Conservation (phyloP, 371 early-diverging fungal genomes). For the Smittium mucronatum region DNA sequence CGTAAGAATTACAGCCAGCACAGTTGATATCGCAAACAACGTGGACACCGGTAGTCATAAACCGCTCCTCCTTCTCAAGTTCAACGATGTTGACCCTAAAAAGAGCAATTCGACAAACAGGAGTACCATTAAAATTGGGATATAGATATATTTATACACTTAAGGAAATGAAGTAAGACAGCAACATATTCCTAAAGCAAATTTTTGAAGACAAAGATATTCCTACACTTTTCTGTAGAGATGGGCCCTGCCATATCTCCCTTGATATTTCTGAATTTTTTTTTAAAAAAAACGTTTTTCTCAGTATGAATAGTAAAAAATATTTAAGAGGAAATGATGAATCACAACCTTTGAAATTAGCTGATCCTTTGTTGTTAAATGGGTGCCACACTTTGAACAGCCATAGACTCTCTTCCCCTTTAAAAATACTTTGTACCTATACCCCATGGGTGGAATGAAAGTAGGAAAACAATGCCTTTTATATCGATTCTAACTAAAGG, state of each 20-base stretch:
- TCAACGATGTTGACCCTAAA: conserved; percentile 31
- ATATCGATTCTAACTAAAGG: too few relatives aligned
- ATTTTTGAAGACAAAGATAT: neutral
- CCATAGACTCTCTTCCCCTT: conserved; percentile 31
- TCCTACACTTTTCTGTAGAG: conserved; percentile 29
- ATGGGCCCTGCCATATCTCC: conserved; percentile 41
- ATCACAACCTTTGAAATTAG: conserved; percentile 36
- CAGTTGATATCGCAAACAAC: conserved; percentile 42
- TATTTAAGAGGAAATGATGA: neutral
- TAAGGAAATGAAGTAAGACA: neutral
- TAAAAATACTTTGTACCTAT: conserved; percentile 31
- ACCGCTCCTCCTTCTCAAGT: conserved; percentile 33
- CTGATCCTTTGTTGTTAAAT: conserved; percentile 34
- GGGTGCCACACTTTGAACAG: conserved; percentile 41
- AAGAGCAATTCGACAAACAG: neutral
- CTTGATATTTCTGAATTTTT: conserved; percentile 36
- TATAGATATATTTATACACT: neutral
- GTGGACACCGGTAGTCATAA: conserved; percentile 48
- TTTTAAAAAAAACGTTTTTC: neutral
- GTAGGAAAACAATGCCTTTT: too few relatives aligned
- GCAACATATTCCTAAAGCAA: too few relatives aligned
- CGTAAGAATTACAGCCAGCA: conserved; percentile 31
- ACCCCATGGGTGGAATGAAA: too few relatives aligned
- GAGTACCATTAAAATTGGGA: neutral
- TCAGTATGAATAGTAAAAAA: neutral